Percentiles rank a stretch among this genome's conserved stretches.
Evolutionary conservation across 805 yeast genomes (phyloP).

Genomic region (Jamesozyma gamospora): DNA sequence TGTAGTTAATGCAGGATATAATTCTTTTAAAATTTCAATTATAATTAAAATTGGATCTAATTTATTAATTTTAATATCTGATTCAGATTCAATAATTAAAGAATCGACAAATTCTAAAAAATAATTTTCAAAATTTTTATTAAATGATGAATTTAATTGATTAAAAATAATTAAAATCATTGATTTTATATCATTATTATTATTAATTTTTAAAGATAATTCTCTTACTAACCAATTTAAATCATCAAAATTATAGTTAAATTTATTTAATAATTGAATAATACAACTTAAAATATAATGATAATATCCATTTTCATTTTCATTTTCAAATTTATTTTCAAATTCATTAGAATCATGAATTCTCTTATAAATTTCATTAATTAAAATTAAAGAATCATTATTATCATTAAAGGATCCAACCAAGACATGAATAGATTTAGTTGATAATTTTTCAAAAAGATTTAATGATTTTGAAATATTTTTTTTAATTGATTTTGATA

Average conservation of each 20-base stretch:
- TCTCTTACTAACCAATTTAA: constrained; percentile 19
- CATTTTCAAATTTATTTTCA: constrained; percentile 13
- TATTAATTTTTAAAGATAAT: constrained; percentile 13
- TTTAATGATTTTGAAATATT: constrained; percentile 13
- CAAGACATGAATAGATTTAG: constrained; percentile 13
- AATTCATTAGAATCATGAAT: constrained; percentile 6
- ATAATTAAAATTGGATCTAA: constrained; percentile 16
- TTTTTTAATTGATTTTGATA: constrained; percentile 8
- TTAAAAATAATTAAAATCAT: constrained; percentile 16
- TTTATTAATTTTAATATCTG: constrained; percentile 16
- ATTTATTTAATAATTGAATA: constrained; percentile 21
- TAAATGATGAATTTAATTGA: constrained; percentile 10
- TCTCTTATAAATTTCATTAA: constrained; percentile 12
- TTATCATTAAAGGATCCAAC: constrained; percentile 16
- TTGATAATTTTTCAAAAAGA: constrained; percentile 15
- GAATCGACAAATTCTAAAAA: constrained; percentile 14
- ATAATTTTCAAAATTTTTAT: constrained; percentile 12
- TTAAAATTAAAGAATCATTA: constrained; percentile 11
- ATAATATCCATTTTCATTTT: constrained; percentile 12
- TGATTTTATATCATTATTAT: constrained; percentile 13
- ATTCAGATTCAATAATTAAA: constrained; percentile 20
- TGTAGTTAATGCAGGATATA: constrained; percentile 22
- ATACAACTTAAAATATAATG: constrained; percentile 17
- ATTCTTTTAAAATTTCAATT: constrained; percentile 15
- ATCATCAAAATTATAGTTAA: constrained; percentile 18